Conservation (phyloP, 768 basidiomycete genomes). For the Collybia mongolica region DNA sequence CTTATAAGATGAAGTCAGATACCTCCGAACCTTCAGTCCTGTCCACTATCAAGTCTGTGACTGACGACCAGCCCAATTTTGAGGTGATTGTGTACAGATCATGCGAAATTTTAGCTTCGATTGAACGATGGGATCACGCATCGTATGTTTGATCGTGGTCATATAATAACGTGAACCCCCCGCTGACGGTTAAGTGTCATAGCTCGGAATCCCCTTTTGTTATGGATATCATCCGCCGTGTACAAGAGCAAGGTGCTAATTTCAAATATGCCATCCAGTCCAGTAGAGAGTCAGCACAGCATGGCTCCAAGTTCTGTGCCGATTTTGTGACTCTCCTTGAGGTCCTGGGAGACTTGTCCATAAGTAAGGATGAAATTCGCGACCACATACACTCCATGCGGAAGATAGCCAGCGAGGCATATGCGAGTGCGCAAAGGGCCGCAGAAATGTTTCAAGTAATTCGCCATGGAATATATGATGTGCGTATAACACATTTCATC, state of each 20-base stretch:
- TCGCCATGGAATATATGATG: neutral
- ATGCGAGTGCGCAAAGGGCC: neutral
- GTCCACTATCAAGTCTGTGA: too few relatives aligned
- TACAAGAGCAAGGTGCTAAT: constrained; percentile 6
- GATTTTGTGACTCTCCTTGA: constrained; percentile 1
- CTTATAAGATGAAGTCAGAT: too few relatives aligned
- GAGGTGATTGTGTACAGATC: too few relatives aligned
- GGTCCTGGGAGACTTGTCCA: neutral
- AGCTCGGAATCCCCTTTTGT: constrained; percentile 14
- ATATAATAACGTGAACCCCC: neutral
- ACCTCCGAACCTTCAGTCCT: too few relatives aligned
- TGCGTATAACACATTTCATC: neutral
- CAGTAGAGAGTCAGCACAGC: constrained; percentile 4
- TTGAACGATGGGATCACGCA: constrained; percentile 8
- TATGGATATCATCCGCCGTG: constrained; percentile 10
- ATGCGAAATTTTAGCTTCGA: neutral
- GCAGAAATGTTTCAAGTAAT: neutral
- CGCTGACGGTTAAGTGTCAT: neutral
- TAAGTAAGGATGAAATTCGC: neutral
- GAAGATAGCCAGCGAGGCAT: neutral
- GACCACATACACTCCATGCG: constrained; percentile 1
- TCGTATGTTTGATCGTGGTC: constrained; percentile 3
- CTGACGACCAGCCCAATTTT: too few relatives aligned
- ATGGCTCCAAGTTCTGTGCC: constrained; percentile 1
- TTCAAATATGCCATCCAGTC: constrained; percentile 11